Evolutionary conservation across 768 basidiomycete genomes (phyloP), one percentile per base, ranked within the genome.

Genomic region (Cystobasidium tubakii): DNA sequence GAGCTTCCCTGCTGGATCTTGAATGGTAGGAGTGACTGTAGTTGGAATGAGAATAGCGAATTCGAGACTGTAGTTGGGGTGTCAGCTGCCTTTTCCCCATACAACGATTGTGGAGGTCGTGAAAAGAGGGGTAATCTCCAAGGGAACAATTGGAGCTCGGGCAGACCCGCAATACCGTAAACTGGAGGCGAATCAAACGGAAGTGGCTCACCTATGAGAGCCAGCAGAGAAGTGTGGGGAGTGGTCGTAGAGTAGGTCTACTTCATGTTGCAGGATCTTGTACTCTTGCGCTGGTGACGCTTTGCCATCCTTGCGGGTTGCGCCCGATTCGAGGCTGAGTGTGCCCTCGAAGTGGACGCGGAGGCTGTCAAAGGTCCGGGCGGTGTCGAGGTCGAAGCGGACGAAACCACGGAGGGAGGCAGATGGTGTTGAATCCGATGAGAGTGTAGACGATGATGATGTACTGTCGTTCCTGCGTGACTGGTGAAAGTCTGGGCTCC

Each of bases 381-480:
- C 46, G 4, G 46, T 31, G 10, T 60, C 57, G 29, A 60, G 33
- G 33, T 27, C 15, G 57, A 60, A 60, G 57, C 57, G 57, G 25
- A 60, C 33, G 29, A 34, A 60, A 34, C 57, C 57, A 60, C 57
- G 57, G 25, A 60, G 33, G 57, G 57, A 60, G 17, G 57, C 57
- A 29, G 57, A 3, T 60, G 57, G 33, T 27, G 57, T 60, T 21
- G 57, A 34, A 29, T 6, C 7, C 3, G 57, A 60, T 6, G 57
- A 60, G 6, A 25, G 25, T 60, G 57, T 4, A 27, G 57, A 27
- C 13, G 25, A 29, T 29, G 57, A 34, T 60, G 57, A 17, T 25
- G 57, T 60, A 25, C 23, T 60, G 27, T 60, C 33, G 57, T 60
- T 60, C 13, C 23, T 60, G 57, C 21, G 25, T 21, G 57, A 29